Base-by-base conservation (phyloP, 768 basidiomycete species). In the Rhizopogon rudus region DNA sequence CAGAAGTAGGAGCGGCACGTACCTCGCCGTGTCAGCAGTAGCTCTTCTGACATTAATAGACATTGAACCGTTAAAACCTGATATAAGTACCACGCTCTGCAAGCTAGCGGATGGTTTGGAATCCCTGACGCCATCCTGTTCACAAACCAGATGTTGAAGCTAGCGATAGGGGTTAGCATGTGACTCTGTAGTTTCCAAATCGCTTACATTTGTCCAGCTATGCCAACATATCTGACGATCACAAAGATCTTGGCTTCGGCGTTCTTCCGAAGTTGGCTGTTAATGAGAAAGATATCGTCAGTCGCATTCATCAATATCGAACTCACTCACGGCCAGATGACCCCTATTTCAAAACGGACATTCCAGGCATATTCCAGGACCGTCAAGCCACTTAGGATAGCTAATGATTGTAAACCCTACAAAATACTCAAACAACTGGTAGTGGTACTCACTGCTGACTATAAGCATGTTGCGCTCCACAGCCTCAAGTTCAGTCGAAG, bases 261-360 rank as follows among this genome's bases (percentile, higher is more conserved):
- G 1, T 12, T 35, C 33, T 22, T 48, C 46, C 20, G 4, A 22
- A 48, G 5, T 16, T 13, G 17, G 31, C 46, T 48, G 31, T 35
- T 48, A 7, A 6, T 17, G 31, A 22, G 4, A 14, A 48, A 45
- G 13, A 31, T 48, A n/a, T 6, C 46, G 14, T 14, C 10, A 7
- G 10, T 22, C 2, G 20, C 8, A 6, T 50, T 31, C 9, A 33
- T 16, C 29, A 22, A 53, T 20, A 16, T 5, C 10, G 1, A 17
- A 6, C 14, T 17, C 5, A 57, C 66, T 62, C 33, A 67, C 66
- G 66, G 57, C 64, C 64, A 67, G 25, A 67, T 29, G 6, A 50
- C 4, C 33, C 55, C 57, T 14, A 43, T 8, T 45, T 67, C 66
- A 6, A 25, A 25, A 25, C 25, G 25, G 25, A 25, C 25, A 25